These are phyloP conservation scores for Ogataea populi-albae DNA, from an alignment of 805 yeast species.

Conservation along the genomic window DNA sequence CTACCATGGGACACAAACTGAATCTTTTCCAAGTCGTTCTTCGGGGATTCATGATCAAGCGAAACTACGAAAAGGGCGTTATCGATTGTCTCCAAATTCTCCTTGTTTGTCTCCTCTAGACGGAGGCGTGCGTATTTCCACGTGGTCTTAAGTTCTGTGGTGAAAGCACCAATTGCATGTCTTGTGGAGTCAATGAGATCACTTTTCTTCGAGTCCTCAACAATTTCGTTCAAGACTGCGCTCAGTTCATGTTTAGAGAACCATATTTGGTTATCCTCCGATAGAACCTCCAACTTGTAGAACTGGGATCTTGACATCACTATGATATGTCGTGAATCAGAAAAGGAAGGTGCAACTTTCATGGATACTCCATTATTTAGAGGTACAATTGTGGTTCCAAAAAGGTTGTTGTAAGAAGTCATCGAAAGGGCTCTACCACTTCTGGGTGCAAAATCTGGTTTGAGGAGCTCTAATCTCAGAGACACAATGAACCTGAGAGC, in stretches of 20 bases:
- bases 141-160: conserved; percentile 48
- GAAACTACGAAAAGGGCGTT: conserved; percentile 51
- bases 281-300: conserved; percentile 48
- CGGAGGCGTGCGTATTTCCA: conserved; percentile 49
- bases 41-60: conserved; percentile 47
- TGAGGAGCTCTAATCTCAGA: conserved; percentile 49
- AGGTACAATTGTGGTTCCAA: conserved; percentile 66
- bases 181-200: conserved; percentile 40
- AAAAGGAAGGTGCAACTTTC: conserved; percentile 30
- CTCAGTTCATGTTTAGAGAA: conserved; percentile 52
- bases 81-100: conserved; percentile 40
- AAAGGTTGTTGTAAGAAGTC: conserved; percentile 63
- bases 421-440: conserved; percentile 55
- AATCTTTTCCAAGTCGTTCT: conserved; percentile 46
- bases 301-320: conserved; percentile 49
- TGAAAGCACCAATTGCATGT: conserved; percentile 51
- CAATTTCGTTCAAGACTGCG: conserved; percentile 40
- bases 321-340: conserved; percentile 48
- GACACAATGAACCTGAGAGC: conserved; percentile 64
- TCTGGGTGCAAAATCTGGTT: conserved; percentile 56
- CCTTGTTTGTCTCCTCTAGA: conserved; percentile 38
- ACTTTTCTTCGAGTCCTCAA: conserved; percentile 35
- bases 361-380: conserved; percentile 40
- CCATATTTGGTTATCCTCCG: conserved; percentile 44
- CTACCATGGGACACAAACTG: conserved; percentile 52